Evolutionary conservation across 192 early-diverging fungal genomes (phyloP).

Genomic region (Gigaspora rosea): DNA sequence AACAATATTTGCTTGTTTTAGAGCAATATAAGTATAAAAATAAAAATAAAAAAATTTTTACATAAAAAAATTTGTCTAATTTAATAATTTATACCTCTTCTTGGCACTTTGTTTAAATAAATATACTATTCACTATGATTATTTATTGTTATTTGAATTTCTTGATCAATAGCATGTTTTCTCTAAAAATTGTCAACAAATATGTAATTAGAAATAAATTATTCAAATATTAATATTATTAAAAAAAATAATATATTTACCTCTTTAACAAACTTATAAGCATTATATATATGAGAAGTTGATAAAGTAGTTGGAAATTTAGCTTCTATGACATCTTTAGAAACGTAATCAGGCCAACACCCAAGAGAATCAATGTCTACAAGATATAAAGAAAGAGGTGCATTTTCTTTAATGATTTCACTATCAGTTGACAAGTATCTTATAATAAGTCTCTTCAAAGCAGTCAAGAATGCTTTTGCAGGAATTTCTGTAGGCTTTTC

Average conservation of each 20-base stretch:
- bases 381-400: neutral
- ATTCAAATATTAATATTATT: too few relatives aligned
- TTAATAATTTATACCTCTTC: too few relatives aligned
- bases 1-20: too few relatives aligned
- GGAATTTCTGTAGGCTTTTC: neutral
- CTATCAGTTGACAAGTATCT: constrained; percentile 10
- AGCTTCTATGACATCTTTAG: neutral
- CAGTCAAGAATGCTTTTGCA: constrained; percentile 19
- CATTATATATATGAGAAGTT: constrained; percentile 5
- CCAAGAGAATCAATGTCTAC: neutral
- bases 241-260: neutral
- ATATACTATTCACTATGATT: too few relatives aligned
- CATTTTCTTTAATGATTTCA: neutral
- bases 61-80: too few relatives aligned
- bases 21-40: too few relatives aligned
- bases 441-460: constrained; percentile 26
- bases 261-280: neutral
- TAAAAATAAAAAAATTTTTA: too few relatives aligned
- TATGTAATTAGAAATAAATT: too few relatives aligned
- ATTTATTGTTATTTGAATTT: too few relatives aligned
- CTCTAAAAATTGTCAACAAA: too few relatives aligned
- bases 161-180: too few relatives aligned
- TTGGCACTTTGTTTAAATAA: too few relatives aligned
- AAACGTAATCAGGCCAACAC: neutral
- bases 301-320: neutral